phyloP scores from a whole-genome alignment of 108 stramenopile genomes.

The Fragilariopsis cylindrus region DNA sequence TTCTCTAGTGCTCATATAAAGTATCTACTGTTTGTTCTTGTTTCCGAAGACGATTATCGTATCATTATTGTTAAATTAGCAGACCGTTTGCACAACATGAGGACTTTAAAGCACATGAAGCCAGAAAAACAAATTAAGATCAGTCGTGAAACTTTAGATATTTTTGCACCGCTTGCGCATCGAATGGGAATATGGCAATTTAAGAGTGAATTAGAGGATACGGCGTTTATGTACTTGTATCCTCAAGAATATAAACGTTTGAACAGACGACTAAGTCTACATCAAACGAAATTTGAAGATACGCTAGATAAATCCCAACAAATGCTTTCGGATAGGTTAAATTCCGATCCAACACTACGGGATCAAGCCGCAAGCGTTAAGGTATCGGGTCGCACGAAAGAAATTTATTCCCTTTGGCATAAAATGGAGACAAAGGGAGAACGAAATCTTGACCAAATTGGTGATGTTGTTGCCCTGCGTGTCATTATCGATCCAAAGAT shows the following conservation, averaged over 20 bases:
- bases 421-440: conserved; percentile 92
- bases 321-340: conserved; percentile 69
- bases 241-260: conserved; percentile 88
- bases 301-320: conserved; percentile 80
- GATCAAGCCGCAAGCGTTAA: conserved; percentile 68
- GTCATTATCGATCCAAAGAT: conserved; percentile 80
- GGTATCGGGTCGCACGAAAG: conserved; percentile 90
- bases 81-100: conserved; percentile 95
- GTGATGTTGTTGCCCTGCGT: conserved; percentile 91
- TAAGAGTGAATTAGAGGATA: conserved; percentile 94
- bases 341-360: conserved; percentile 64
- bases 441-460: conserved; percentile 81
- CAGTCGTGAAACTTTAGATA: conserved; percentile 90
- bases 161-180: conserved; percentile 96
- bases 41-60: conserved; percentile 80
- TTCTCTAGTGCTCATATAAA: too few relatives aligned
- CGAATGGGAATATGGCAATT: conserved; percentile 97
- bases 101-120: conserved; percentile 91
- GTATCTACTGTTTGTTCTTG: too few relatives aligned
- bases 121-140: conserved; percentile 92
- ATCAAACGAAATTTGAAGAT: conserved; percentile 69
- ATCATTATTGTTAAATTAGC: conserved; percentile 96
- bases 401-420: conserved; percentile 92
- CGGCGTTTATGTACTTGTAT: conserved; percentile 93
- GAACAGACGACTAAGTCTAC: conserved; percentile 61